phyloP scores from a whole-genome alignment of 257 asterid genomes.

The Gentiana dahurica region DNA sequence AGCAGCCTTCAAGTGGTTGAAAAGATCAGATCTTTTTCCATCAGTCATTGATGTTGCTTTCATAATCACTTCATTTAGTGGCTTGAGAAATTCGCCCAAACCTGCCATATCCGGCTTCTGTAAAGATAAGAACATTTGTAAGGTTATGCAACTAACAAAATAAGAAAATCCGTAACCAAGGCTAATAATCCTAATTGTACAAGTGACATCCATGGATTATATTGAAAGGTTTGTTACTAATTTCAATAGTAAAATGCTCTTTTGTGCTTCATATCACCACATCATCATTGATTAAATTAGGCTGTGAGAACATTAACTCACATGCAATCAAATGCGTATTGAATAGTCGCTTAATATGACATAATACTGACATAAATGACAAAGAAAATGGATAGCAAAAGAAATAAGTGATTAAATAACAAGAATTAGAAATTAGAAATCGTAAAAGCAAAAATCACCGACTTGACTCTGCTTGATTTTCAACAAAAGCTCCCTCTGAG shows the following conservation, averaged over 20 bases:
- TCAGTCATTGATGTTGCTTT: constrained; percentile 67
- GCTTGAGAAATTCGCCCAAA: constrained; percentile 71
- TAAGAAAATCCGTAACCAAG: no score
- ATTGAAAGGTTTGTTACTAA: no score
- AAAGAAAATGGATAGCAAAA: neutral
- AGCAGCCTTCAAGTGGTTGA: constrained; percentile 84
- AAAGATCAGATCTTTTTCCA: constrained; percentile 71
- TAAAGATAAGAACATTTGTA: constrained; percentile 1
- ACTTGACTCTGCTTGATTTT: constrained; percentile 69
- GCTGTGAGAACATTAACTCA: no score
- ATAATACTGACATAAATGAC: neutral
- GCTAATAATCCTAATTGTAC: no score
- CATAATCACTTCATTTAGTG: constrained; percentile 61
- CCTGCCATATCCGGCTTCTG: constrained; percentile 87
- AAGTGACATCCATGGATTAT: no score
- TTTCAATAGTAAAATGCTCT: no score
- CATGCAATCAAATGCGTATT: no score
- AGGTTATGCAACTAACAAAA: no score
- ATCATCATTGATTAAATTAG: no score
- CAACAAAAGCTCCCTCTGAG: constrained; percentile 72
- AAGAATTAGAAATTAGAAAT: neutral
- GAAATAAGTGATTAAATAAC: neutral
- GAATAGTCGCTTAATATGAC: neutral
- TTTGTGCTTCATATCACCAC: no score
- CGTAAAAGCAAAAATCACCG: neutral